These are phyloP conservation scores for Schwanniomyces sp. DNA, from an alignment of 805 yeast genomes.

Conservation along the genomic window DNA sequence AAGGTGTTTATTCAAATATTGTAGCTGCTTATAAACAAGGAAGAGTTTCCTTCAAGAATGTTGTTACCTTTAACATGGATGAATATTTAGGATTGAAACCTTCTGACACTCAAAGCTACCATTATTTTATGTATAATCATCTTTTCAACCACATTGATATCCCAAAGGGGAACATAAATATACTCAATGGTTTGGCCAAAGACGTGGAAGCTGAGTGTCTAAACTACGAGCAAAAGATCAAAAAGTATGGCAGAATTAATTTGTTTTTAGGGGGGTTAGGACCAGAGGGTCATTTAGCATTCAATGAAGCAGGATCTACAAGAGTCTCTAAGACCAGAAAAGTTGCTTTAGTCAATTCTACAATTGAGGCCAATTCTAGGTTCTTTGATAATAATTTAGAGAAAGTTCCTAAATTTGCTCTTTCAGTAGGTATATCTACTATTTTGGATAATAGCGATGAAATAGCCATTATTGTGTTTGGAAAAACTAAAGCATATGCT, in stretches of 20 bases:
- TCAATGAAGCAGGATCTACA: conserved; percentile 55
- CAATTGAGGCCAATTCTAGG: conserved; percentile 54
- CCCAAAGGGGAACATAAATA: conserved; percentile 50
- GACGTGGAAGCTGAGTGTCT: conserved; percentile 48
- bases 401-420: conserved; percentile 52
- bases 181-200: conserved; percentile 51
- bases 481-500: conserved; percentile 46
- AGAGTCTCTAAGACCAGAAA: conserved; percentile 46
- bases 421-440: conserved; percentile 59
- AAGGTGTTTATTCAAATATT: conserved; percentile 48
- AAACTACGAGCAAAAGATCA: conserved; percentile 49
- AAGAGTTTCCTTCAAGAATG: conserved; percentile 47
- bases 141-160: conserved; percentile 58
- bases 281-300: conserved; percentile 62
- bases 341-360: conserved; percentile 47
- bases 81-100: conserved; percentile 55
- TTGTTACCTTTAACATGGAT: conserved; percentile 63
- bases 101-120: conserved; percentile 50
- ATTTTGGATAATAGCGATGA: conserved; percentile 56
- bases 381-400: conserved; percentile 47
- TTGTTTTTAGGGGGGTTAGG: conserved; percentile 61
- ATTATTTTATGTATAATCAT: conserved; percentile 56
- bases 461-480: conserved; percentile 52
- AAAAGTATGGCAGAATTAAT: conserved; percentile 48
- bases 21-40: conserved; percentile 44